Percentiles rank a stretch among this genome's conserved stretches.
phyloP scores from a whole-genome alignment of 225 moss, liverwort and hornwort species.

The Lunularia cruciata region DNA sequence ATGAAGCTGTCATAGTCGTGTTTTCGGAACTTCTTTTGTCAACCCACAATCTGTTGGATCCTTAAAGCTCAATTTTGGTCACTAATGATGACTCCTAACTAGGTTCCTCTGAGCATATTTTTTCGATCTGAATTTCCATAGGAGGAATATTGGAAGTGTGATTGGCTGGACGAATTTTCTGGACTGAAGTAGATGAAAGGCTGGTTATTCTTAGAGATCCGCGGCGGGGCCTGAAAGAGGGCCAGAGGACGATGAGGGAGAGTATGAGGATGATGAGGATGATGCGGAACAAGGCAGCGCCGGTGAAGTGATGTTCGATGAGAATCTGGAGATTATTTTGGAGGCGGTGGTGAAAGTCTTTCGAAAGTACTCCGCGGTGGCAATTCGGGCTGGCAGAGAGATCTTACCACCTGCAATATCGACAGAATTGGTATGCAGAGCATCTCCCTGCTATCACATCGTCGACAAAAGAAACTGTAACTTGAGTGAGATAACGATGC shows the following conservation, averaged over 20 bases:
- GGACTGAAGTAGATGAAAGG: background rate
- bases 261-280: background rate
- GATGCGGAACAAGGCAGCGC: background rate
- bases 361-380: background rate
- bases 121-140: too few relatives aligned
- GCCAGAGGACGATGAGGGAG: background rate
- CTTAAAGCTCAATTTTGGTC: too few relatives aligned
- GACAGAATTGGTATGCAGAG: slow-evolving; percentile 11
- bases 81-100: too few relatives aligned
- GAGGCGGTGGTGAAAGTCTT: slow-evolving; percentile 6
- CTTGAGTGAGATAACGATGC: too few relatives aligned
- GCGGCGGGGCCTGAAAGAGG: background rate
- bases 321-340: slow-evolving; percentile 12
- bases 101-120: too few relatives aligned
- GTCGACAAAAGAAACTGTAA: too few relatives aligned
- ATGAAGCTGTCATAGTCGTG: too few relatives aligned
- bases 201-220: slow-evolving; percentile 5
- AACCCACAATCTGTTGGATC: too few relatives aligned
- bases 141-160: too few relatives aligned
- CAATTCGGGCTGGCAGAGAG: slow-evolving; percentile 4
- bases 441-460: too few relatives aligned
- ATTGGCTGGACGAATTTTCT: too few relatives aligned
- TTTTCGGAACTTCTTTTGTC: too few relatives aligned
- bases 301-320: slow-evolving; percentile 5
- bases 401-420: slow-evolving; percentile 12